Conservation (phyloP, 768 basidiomycete genomes). For the Daedaleopsis sinensis region DNA sequence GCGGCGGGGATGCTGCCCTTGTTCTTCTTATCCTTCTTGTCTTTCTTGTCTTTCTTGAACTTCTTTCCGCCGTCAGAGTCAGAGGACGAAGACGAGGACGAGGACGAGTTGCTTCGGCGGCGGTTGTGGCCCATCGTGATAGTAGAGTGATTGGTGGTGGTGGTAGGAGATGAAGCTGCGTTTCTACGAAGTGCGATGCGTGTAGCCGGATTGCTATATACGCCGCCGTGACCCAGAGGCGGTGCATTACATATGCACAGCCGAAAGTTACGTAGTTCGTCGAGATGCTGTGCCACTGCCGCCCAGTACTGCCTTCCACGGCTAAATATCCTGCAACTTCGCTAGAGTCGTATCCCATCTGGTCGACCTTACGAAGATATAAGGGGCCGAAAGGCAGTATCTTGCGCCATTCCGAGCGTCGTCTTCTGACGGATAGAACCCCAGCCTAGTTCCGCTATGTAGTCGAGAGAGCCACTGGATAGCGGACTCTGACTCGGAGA, state of each 20-base stretch:
- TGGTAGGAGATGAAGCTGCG: background rate
- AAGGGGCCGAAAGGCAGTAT: too few species aligned
- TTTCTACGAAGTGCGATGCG: too few species aligned
- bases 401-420: too few species aligned
- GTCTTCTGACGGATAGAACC: background rate
- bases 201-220: too few species aligned
- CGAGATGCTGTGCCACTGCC: background rate
- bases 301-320: too few species aligned
- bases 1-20: conserved; percentile 8
- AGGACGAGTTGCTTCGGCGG: conserved; percentile 27
- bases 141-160: background rate
- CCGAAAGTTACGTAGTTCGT: background rate
- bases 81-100: conserved; percentile 20
- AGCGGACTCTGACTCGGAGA: too few species aligned
- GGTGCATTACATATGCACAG: too few species aligned
- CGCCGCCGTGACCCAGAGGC: too few species aligned
- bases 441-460: background rate
- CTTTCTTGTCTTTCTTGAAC: conserved; percentile 33
- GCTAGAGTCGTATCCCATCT: too few species aligned
- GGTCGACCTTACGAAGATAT: too few species aligned
- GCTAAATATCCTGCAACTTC: too few species aligned
- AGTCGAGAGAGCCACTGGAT: background rate
- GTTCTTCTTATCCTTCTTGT: conserved; percentile 35
- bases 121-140: conserved; percentile 21
- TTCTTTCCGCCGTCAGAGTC: conserved; percentile 34